Base-by-base conservation (phyloP, 2,329 filamentous ascomycete genomes). In the Cladophialophora psammophila region DNA sequence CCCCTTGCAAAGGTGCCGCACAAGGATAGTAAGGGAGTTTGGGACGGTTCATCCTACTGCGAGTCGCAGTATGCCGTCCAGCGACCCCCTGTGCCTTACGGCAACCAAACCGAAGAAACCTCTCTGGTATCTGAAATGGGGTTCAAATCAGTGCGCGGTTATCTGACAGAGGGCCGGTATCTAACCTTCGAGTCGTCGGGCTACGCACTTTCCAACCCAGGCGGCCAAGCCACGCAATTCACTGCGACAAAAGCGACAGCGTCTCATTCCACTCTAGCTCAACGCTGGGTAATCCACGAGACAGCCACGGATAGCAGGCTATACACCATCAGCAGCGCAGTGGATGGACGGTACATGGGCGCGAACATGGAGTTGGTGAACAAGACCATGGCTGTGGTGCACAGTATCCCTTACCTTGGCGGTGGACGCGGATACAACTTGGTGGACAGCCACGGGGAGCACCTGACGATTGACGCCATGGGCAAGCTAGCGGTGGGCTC, bases 161-260 rank as follows among this genome's bases (percentile, higher is more conserved):
- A 80, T 26, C 75, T 87, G 32, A 86, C 84, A 5, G 85, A 87
- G 72, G 85, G 85, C 10, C 83, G 84, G 18, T 86, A 83, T 71
- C 78, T 87, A 13, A 81, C 83, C 4, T 83, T 87, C 62, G 84
- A 85, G 71, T 74, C 77, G 62, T 74, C 76, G 38, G 81, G 81
- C n/a, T 76, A 73, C 18, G 83, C 83, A 0, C 76, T 86, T 15
- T 76, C 76, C 7, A 81, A 80, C 61, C 64, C 73, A 3, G 74
- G 74, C 45, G 69, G 56, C 58, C 68, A 65, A 65, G 70, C 59
- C n/a, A 57, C 38, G 26, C 59, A 20, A 3, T 12, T 73, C 36
- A 76, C 65, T 54, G 69, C 67, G 20, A 74, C 72, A 3, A 67
- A 67, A 35, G 76, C 78, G 0, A 76, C 74, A 1, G 40, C 74